Percentiles rank a stretch among this genome's conserved stretches.
Conservation (phyloP, 140 eudicot species). For the Stevia rebaudiana region DNA sequence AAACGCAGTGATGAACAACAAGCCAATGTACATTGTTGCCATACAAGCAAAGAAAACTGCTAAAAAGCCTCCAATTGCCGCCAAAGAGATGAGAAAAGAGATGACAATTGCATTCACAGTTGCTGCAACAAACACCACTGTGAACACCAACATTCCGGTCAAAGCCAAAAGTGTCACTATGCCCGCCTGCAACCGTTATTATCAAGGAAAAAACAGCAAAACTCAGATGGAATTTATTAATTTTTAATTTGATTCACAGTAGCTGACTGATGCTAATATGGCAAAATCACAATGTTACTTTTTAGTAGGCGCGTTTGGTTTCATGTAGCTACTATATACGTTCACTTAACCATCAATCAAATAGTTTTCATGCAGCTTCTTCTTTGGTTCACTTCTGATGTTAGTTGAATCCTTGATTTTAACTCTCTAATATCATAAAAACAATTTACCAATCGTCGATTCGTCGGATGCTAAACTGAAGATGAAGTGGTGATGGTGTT, state of each 20-base stretch:
- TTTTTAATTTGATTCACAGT: neutral
- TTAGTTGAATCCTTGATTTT: neutral
- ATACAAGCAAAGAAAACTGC: slow-evolving; percentile 74
- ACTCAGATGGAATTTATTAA: neutral
- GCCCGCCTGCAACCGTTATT: slow-evolving; percentile 57
- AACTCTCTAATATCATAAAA: too few relatives aligned
- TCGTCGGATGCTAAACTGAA: too few relatives aligned
- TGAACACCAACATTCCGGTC: slow-evolving; percentile 68
- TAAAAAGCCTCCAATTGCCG: slow-evolving; percentile 85
- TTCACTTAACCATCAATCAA: neutral
- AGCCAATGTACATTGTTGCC: slow-evolving; percentile 58
- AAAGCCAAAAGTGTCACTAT: slow-evolving; percentile 49
- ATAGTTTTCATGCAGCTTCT: neutral
- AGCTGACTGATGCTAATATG: neutral
- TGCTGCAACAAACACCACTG: slow-evolving; percentile 65
- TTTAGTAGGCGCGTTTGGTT: neutral
- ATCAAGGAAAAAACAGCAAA: neutral
- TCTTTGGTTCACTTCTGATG: neutral
- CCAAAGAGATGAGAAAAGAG: slow-evolving; percentile 67
- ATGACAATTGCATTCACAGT: slow-evolving; percentile 77
- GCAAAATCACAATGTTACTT: neutral
- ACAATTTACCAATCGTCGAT: too few relatives aligned
- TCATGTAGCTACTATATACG: neutral
- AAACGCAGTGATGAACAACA: slow-evolving; percentile 56
- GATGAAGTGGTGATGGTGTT: too few relatives aligned